Percentiles rank a stretch among this genome's conserved stretches.
Conservation (phyloP, 2,329 filamentous ascomycete species). For the Aspergillus sp. region DNA sequence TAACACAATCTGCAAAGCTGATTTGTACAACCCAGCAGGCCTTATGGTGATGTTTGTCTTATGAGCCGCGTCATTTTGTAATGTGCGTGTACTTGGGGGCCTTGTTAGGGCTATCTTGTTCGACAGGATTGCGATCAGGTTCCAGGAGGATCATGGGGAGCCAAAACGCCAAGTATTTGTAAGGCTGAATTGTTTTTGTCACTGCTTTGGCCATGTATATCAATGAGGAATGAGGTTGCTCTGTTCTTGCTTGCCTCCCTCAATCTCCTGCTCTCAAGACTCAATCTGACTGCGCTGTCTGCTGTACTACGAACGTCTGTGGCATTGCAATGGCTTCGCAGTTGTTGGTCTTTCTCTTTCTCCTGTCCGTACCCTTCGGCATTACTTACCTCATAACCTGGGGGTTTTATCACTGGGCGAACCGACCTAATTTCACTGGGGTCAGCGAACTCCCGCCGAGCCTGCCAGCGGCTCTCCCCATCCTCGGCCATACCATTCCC, state of each 20-base stretch:
- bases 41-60: too few relatives aligned
- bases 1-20: too few relatives aligned
- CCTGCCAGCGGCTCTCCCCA: neutral
- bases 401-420: neutral
- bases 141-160: too few relatives aligned
- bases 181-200: too few relatives aligned
- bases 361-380: neutral
- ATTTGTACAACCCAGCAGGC: too few relatives aligned
- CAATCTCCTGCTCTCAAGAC: neutral
- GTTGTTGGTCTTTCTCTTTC: neutral
- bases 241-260: neutral
- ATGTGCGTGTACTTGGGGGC: too few relatives aligned
- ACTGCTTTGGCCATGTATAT: too few relatives aligned
- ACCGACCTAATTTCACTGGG: neutral
- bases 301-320: neutral
- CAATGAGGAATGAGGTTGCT: too few relatives aligned
- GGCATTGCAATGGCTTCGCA: neutral
- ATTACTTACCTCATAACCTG: neutral
- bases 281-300: neutral
- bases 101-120: too few relatives aligned
- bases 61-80: too few relatives aligned
- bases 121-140: too few relatives aligned
- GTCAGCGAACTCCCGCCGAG: neutral
- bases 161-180: too few relatives aligned
- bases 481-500: neutral